Evolutionary conservation across 352 stramenopile genomes (phyloP).

Genomic region (Phytophthora multivora): DNA sequence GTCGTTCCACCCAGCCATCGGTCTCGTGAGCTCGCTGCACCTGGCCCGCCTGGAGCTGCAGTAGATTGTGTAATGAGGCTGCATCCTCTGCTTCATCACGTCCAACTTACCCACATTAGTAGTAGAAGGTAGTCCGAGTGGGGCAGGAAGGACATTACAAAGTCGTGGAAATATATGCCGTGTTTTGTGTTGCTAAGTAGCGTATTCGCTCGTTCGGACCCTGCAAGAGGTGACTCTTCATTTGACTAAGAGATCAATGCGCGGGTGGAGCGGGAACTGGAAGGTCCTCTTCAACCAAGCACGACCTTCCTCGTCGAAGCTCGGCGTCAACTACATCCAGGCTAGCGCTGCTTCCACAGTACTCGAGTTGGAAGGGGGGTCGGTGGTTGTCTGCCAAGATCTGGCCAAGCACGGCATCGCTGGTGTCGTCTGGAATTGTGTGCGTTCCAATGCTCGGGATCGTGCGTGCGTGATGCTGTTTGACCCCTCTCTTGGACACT

Average conservation of each 20-base stretch:
- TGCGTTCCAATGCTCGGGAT: constrained; percentile 27
- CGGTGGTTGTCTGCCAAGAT: constrained; percentile 50
- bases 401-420: constrained; percentile 55
- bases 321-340: constrained; percentile 66
- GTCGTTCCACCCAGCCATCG: constrained; percentile 84
- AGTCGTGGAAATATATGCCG: constrained; percentile 26
- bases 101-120: constrained; percentile 11
- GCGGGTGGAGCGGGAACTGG: constrained; percentile 35
- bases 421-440: constrained; percentile 80
- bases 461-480: constrained; percentile 5
- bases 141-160: constrained; percentile 16
- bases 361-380: constrained; percentile 16
- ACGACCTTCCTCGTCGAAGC: neutral
- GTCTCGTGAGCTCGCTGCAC: constrained; percentile 84
- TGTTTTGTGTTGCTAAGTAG: constrained; percentile 25
- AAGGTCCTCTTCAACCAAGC: constrained; percentile 33
- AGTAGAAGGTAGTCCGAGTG: constrained; percentile 39
- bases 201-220: neutral
- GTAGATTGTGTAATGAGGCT: constrained; percentile 23
- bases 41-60: constrained; percentile 71
- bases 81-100: neutral
- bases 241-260: constrained; percentile 6
- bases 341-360: constrained; percentile 49
- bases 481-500: constrained; percentile 7
- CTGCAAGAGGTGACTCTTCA: constrained; percentile 21